Conservation (phyloP, 202 grass and related monocot species). For the Dendrocalamus latiflorus region DNA sequence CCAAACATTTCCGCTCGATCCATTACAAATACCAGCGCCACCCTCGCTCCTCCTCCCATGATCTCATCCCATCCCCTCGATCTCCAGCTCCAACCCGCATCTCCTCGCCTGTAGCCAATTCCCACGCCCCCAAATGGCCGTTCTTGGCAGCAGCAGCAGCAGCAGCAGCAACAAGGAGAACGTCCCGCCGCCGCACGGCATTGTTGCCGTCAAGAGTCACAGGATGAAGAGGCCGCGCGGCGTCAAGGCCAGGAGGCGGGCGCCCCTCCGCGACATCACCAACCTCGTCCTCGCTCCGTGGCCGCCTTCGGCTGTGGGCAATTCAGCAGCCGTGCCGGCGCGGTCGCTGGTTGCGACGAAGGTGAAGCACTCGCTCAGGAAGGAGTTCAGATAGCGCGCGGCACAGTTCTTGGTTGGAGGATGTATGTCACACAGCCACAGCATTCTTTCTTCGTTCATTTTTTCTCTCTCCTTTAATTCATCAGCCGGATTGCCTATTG, state of each 20-base stretch:
- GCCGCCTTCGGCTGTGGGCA: background rate
- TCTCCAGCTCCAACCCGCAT: background rate
- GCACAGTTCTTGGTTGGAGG: no score
- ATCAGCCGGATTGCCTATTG: background rate
- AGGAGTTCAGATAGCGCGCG: constrained; percentile 27
- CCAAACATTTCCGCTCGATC: no score
- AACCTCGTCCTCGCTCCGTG: background rate
- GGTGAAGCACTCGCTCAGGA: constrained; percentile 7
- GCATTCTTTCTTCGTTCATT: background rate
- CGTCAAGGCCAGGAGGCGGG: background rate
- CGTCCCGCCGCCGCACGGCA: constrained; percentile 8
- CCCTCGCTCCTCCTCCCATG: background rate
- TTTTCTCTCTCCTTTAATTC: background rate
- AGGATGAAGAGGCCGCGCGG: constrained; percentile 16
- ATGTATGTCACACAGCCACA: no score
- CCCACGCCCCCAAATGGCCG: background rate
- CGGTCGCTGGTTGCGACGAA: background rate
- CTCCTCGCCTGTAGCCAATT: no score
- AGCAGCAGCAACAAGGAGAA: constrained; percentile 47
- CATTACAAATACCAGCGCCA: constrained; percentile 15
- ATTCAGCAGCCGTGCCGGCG: background rate
- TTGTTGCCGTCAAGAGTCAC: constrained; percentile 16
- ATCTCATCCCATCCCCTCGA: no score
- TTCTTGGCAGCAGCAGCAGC: background rate
- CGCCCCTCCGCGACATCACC: constrained; percentile 37